Evolutionary conservation across 352 stramenopile genomes (phyloP), one percentile per base, ranked within the genome.

Genomic region (Phytophthora tentaculata): DNA sequence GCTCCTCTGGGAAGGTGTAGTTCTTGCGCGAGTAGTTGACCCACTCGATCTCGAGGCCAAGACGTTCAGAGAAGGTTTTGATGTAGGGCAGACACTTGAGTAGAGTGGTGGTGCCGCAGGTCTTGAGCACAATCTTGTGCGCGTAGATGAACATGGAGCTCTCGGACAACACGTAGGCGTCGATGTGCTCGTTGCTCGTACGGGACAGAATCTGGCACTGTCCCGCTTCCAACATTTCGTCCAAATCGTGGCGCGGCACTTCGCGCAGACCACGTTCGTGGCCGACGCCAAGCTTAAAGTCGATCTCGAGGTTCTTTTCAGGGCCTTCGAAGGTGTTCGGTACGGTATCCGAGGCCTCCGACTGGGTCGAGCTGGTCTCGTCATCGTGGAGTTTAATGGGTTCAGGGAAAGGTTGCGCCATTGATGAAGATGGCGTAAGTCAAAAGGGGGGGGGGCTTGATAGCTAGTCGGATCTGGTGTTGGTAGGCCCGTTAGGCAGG

Each of bases 61-160:
- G 86, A 65, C 76, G 75, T 52, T 93, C 73, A 28, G 85, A 81
- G 57, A 86, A 92, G 48, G 94, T 80, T 55, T 97, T 80, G 55
- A 98, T 83, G 51, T 90, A 92, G 16, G 84, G 84, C 56, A 98
- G 74, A 67, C 82, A 95, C 66, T 96, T 92, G 41, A 99, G 88
- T 52, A 99, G 88, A 52, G 97, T 99, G 13, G 98, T 99, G 6
- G 97, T 99, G 50, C 98, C 98, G 80, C 98, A 99, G 35, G 98
- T 99, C 86, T 99, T 99, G 68, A 99, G 95, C 22, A 99, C 96
- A 43, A 99, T 80, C 80, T 99, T 99, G 89, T 98, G 94, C 8
- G 96, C 87, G 77, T 99, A 99, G 26, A 99, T 92, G 74, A 99
- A 99, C 57, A 99, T 91, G 26, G 92, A 99, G 45, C 92, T 99